These are phyloP conservation scores for Aspergillus calidoustus DNA, from an alignment of 2,329 filamentous ascomycete species.

Conservation along the genomic window DNA sequence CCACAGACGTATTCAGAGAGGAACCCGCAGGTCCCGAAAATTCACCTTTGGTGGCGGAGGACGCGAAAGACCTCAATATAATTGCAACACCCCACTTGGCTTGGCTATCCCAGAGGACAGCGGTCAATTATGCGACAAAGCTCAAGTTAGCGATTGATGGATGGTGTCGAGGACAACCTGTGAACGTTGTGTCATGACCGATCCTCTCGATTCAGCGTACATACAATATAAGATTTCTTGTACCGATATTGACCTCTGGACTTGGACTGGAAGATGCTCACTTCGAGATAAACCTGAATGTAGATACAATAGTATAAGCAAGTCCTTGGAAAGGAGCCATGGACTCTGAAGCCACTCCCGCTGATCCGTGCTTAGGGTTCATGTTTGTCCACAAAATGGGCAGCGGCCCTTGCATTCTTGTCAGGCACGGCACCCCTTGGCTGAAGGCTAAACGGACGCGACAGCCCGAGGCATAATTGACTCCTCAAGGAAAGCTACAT, in stretches of 20 bases:
- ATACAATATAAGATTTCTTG: neutral
- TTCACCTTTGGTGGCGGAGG: constrained; percentile 50
- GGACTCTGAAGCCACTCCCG: too few species aligned
- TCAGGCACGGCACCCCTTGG: neutral
- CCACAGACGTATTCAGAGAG: constrained; percentile 55
- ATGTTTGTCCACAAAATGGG: neutral
- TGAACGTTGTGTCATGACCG: constrained; percentile 25
- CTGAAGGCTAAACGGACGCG: neutral
- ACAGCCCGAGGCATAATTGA: neutral
- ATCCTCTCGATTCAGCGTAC: neutral
- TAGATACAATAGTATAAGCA: too few species aligned
- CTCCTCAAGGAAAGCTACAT: neutral
- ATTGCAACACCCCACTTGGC: constrained; percentile 59
- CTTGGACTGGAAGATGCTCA: too few species aligned
- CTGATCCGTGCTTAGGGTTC: too few species aligned
- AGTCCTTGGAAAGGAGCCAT: neutral
- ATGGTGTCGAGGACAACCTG: constrained; percentile 43
- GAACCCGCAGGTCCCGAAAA: constrained; percentile 54
- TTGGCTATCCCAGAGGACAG: constrained; percentile 56
- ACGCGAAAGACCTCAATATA: constrained; percentile 53
- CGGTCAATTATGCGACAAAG: constrained; percentile 51
- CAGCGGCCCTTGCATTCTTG: neutral
- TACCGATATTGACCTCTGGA: neutral
- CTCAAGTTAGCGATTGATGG: constrained; percentile 54
- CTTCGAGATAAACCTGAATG: too few species aligned